Evolutionary conservation across 495 filamentous ascomycete species (phyloP).

Genomic region (Elasticomyces elasticus): DNA sequence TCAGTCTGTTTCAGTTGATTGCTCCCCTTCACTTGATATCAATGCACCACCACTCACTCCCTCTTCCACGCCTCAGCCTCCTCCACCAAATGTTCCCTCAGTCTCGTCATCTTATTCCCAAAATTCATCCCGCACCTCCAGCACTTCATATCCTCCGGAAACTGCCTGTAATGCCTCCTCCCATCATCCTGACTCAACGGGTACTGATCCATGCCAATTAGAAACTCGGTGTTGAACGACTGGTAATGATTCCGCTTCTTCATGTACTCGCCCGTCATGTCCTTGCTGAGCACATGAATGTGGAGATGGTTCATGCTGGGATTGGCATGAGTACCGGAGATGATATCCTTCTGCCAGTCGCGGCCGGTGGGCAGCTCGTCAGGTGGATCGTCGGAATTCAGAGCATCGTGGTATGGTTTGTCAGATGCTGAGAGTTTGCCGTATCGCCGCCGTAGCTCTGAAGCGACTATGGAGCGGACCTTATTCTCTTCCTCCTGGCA

Average conservation of each 20-base stretch:
- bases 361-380: conserved; percentile 54
- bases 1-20: too few relatives aligned
- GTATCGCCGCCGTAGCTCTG: conserved; percentile 63
- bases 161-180: conserved; percentile 49
- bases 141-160: conserved; percentile 57
- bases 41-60: conserved; percentile 39
- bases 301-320: conserved; percentile 93
- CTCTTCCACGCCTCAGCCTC: conserved; percentile 79
- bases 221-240: conserved; percentile 80
- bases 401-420: conserved; percentile 42
- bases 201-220: conserved; percentile 71
- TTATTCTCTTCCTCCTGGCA: conserved; percentile 51
- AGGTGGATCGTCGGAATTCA: conserved; percentile 34
- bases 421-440: conserved; percentile 56
- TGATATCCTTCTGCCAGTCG: conserved; percentile 69
- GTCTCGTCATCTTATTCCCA: conserved; percentile 54
- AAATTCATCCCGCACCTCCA: conserved; percentile 79
- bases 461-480: conserved; percentile 55
- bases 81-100: conserved; percentile 70
- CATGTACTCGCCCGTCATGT: conserved; percentile 58
- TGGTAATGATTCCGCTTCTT: conserved; percentile 87
- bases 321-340: conserved; percentile 69
- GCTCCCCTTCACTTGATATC: too few relatives aligned
- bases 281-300: conserved; percentile 72
- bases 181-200: conserved; percentile 56